A percentile compares a stretch with the other conserved stretches of the same genome.
Conservation (phyloP, 768 basidiomycete genomes). For the Pisolithus sp. region DNA sequence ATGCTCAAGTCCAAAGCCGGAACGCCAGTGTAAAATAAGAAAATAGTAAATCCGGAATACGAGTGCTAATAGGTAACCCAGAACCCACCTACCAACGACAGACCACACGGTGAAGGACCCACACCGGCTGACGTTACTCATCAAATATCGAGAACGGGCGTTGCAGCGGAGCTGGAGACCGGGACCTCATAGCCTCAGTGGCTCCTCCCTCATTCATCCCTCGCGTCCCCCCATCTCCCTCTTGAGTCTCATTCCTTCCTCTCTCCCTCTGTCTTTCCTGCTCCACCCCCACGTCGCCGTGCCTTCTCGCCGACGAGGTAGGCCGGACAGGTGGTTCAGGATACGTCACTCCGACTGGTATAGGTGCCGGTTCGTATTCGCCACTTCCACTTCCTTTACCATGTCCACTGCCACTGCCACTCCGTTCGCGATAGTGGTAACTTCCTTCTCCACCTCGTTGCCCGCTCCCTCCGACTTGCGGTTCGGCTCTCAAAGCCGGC, state of each 20-base stretch:
- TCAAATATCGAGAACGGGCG: conserved; percentile 28
- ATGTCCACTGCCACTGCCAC: conserved; percentile 7
- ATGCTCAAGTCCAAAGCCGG: too few species aligned
- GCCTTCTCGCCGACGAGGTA: conserved; percentile 18
- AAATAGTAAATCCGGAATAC: too few species aligned
- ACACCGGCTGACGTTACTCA: not conserved
- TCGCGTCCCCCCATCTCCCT: not conserved
- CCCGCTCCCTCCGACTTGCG: conserved; percentile 4
- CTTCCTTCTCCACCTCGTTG: not conserved
- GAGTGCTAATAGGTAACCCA: too few species aligned
- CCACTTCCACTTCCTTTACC: not conserved
- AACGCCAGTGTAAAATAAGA: too few species aligned
- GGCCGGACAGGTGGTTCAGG: conserved; percentile 21
- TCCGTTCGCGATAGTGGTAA: too few species aligned
- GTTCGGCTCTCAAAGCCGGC: conserved; percentile 9
- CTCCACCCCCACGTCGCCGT: not conserved
- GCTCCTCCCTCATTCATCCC: conserved; percentile 5
- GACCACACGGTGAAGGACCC: too few species aligned
- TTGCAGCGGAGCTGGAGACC: conserved; percentile 23
- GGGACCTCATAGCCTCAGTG: conserved; percentile 9
- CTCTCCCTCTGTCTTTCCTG: not conserved
- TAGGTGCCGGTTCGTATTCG: conserved; percentile 20
- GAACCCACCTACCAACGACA: too few species aligned
- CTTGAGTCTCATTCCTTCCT: not conserved
- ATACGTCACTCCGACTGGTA: conserved; percentile 22